A percentile compares a stretch with the other conserved stretches of the same genome.
phyloP scores from a whole-genome alignment of 129 eudicot genomes.

The Heracleum sosnowskyi region DNA sequence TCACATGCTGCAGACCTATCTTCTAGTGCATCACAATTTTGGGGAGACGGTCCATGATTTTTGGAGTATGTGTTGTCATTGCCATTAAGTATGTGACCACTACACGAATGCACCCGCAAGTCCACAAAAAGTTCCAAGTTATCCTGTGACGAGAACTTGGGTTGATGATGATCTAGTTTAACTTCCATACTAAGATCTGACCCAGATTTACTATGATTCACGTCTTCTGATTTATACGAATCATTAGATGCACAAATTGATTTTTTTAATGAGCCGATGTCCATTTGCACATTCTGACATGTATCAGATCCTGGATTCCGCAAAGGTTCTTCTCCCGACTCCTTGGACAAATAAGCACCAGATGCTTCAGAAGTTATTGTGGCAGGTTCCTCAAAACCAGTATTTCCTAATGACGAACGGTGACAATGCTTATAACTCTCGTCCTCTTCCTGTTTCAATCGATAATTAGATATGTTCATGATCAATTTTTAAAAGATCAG shows the following conservation, averaged over 20 bases:
- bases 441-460: conserved; percentile 34
- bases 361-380: conserved; percentile 28
- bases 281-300: conserved; percentile 6
- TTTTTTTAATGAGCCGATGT: conserved; percentile 18
- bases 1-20: conserved; percentile 3
- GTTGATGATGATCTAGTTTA: conserved; percentile 15
- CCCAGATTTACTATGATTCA: conserved; percentile 9
- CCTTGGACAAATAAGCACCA: conserved; percentile 26
- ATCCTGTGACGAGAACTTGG: conserved; percentile 16
- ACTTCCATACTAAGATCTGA: conserved; percentile 14
- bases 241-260: conserved; percentile 27
- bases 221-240: conserved; percentile 12
- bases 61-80: neutral
- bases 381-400: conserved; percentile 23
- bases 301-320: conserved; percentile 18
- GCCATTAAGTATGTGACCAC: conserved; percentile 7
- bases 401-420: conserved; percentile 19
- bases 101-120: conserved; percentile 5
- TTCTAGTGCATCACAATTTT: conserved; percentile 8
- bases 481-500: neutral
- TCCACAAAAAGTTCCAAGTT: neutral
- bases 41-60: conserved; percentile 6
- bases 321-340: conserved; percentile 9
- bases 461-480: neutral
- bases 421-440: conserved; percentile 31